Evolutionary conservation across 2,329 filamentous ascomycete species (phyloP).

Genomic region (Monilinia polystroma): DNA sequence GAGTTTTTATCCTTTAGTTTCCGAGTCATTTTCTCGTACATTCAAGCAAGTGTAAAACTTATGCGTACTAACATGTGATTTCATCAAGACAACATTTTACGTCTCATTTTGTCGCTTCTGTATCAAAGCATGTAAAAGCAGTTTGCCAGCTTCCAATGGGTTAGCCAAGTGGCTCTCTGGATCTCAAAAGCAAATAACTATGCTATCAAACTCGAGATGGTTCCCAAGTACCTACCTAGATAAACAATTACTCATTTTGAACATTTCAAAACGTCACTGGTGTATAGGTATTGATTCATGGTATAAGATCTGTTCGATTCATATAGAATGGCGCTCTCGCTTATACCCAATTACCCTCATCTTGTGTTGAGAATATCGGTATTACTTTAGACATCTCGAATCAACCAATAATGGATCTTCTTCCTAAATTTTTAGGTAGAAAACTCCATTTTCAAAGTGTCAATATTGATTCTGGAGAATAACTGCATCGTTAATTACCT

Average conservation of each 20-base stretch:
- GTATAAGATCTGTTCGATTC: background rate
- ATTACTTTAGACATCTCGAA: background rate
- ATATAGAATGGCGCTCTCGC: background rate
- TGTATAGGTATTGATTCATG: background rate
- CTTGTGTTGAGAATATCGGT: background rate
- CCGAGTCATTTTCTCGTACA: background rate
- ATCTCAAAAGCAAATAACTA: no score
- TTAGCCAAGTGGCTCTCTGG: background rate
- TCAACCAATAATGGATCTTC: background rate
- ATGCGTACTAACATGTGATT: background rate
- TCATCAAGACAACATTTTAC: background rate
- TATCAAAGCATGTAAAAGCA: background rate
- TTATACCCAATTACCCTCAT: background rate
- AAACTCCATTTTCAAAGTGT: background rate
- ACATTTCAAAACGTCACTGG: background rate
- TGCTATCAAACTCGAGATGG: no score
- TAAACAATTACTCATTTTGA: no score
- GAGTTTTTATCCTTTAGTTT: background rate
- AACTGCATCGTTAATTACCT: no score
- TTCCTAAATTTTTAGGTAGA: conserved; percentile 2
- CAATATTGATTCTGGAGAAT: background rate
- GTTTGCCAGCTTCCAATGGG: background rate
- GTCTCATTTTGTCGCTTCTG: background rate
- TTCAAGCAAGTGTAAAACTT: background rate
- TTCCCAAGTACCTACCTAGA: no score